Base-by-base conservation (phyloP, 164 flowering plant species). In the Kalanchoe fedtschenkoi region DNA sequence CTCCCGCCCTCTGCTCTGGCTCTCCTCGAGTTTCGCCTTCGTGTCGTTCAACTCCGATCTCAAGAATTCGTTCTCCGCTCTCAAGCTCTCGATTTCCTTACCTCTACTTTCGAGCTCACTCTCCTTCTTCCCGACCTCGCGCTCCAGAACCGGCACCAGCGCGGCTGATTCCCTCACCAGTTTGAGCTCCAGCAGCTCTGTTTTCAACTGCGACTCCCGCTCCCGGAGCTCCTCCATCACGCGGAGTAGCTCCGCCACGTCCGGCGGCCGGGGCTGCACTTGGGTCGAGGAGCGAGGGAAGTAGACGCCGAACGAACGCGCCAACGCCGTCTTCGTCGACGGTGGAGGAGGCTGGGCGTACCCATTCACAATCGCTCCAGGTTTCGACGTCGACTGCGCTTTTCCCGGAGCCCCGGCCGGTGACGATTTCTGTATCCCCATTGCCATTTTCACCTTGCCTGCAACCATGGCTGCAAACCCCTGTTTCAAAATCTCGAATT, bases 271-370 rank as follows among this genome's bases (percentile, higher is more conserved):
- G 3, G 99, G 95, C 78, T 88, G 95, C 5, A 90, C 96, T 58
- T 90, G 95, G 1, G 91, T 84, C 17, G 97, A 76, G 34, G 96
- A 72, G 57, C 92, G 87, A 1, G 99, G 97, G 79, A 90, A 90
- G 75, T 88, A 93, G 7, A 71, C 92, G 21, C 98, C 92, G 54
- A 93, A 85, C 0, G 98, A 81, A 34, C 92, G 89, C 0, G 90
- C 76, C 66, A 86, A 84, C 6, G 58, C 65, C 1, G 79, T 46
- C 46, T 76, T 81, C 35, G 61, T 15, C 7, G 61, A 58, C 37
- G 61, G 38, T 0, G 34, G 24, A 14, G 61, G 26, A 15, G 34
- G 61, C 61, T 42, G 14, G n/a, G 46, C 46, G n/a, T n/a, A n/a
- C n/a, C n/a, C n/a, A n/a, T n/a, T n/a, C n/a, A n/a, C n/a, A n/a